Evolutionary conservation across 331 rosid species (phyloP), one percentile per base, ranked within the genome.

Genomic region (Cydonia oblonga): DNA sequence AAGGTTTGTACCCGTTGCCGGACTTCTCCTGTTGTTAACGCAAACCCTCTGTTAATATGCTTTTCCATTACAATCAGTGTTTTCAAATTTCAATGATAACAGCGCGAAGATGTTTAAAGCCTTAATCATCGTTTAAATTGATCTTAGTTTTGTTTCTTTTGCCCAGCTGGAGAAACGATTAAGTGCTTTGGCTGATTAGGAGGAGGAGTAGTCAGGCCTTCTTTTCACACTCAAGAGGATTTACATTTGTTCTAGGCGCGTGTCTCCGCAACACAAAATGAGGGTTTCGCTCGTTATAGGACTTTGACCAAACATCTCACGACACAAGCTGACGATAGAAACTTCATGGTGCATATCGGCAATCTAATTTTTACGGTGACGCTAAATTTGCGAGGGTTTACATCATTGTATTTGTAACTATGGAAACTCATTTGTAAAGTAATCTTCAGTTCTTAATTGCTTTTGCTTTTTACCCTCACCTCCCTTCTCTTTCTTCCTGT

Each of bases 121-220:
- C 64, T 9, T 40, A 12, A 32, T 54, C 13, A 9, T 5, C 22
- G 14, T 59, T 46, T 25, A 11, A 18, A 46, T 46, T 23, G 57
- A 29, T 46, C 75, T 6, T 46, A 14, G 32, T n/a, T 62, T 9
- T 77, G 33, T 63, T 32, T 61, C 49, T 74, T 20, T 24, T 68
- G 57, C 73, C 6, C 69, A 78, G 82, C 78, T 78, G 62, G 82
- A 72, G 64, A 66, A 57, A 68, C 68, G 73, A 58, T 12, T 72
- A 32, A 46, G 49, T 54, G 72, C 73, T 58, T 40, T 46, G 63
- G 29, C 20, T 24, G 51, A 30, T 49, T 67, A 59, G 68, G 23
- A 72, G 69, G 59, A 78, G 77, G 24, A 60, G 35, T 65, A 59
- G 23, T 25, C 25, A 46, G 29, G 44, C 71, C 53, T 51, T 11